Percentiles rank a stretch among this genome's conserved stretches.
phyloP scores from a whole-genome alignment of 352 stramenopile species.

The Phytophthora pisi region DNA sequence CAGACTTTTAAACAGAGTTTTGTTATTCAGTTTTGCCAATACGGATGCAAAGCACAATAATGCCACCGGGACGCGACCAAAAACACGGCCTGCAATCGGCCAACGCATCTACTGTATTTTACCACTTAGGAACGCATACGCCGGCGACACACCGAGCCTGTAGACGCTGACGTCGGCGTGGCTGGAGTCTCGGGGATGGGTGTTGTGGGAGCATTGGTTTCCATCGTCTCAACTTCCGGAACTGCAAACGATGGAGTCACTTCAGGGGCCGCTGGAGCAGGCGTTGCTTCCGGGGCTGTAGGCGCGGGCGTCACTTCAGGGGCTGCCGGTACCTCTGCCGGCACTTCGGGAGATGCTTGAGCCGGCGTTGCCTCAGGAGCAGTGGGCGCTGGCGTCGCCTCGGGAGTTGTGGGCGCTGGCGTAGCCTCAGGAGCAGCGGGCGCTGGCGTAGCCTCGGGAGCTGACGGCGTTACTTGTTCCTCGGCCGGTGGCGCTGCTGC shows the following conservation, averaged over 20 bases:
- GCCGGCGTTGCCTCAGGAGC: neutral
- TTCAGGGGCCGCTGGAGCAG: neutral
- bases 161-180: neutral
- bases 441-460: slow-evolving; percentile 2
- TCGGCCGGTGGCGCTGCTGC: slow-evolving; percentile 6
- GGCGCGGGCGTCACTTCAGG: slow-evolving; percentile 3
- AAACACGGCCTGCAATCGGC: slow-evolving; percentile 5
- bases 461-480: neutral
- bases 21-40: too few relatives aligned
- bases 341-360: slow-evolving; percentile 1
- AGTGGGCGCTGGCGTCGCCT: slow-evolving; percentile 1
- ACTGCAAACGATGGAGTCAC: neutral
- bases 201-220: neutral
- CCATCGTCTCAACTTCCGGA: neutral
- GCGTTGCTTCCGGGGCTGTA: slow-evolving; percentile 1
- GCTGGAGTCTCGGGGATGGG: slow-evolving; percentile 5
- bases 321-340: neutral
- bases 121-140: slow-evolving; percentile 21
- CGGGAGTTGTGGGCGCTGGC: neutral
- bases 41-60: too few relatives aligned
- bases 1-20: too few relatives aligned
- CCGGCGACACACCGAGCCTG: slow-evolving; percentile 8
- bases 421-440: neutral
- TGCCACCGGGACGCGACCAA: neutral
- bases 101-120: slow-evolving; percentile 3